Evolutionary conservation across 108 stramenopile genomes (phyloP), one percentile per base, ranked within the genome.

Genomic region (Epipyxis sp.): DNA sequence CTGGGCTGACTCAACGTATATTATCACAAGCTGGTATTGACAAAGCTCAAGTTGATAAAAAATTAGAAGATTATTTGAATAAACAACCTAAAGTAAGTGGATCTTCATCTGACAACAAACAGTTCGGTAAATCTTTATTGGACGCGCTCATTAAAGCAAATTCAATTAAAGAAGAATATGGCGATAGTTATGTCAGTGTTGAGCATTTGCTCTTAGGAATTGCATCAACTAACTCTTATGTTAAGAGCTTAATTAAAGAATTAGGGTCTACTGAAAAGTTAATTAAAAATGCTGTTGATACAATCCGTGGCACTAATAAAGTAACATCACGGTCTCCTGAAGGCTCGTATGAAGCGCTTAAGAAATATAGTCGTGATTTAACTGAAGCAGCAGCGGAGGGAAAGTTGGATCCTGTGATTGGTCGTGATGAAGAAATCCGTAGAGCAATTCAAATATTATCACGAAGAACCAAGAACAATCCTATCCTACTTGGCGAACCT

Each of bases 401-500:
- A 1, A 94, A 92, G 62, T 76, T 98, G 71, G 95, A 96, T 86
- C 97, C 97, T 29, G 94, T 98, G 59, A 98, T 98, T 80, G 97
- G 97, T 16, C 87, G 97, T 2, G 93, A 98, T 77, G 94, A 94
- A 44, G 96, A 97, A 81, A 95, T 95, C 79, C 90, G 93, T 29
- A 84, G 94, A 1, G 91, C 92, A 30, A 71, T 98, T 25, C 93
- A 94, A 83, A 95, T 98, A 57, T 85, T 98, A 54, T 92, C 92
- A 40, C 90, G 98, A 1, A 88, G 95, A 40, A 96, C 95, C 30
- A 96, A 98, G 88, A 95, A 94, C 76, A 96, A 96, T 88, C 93
- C 97, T 2, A 87, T 95, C 25, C 84, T 98, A 46, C 92, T 95
- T 71, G 97, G 97, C 2, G 93, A 95, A 76, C 95, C 98, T 1